Percentiles rank a stretch among this genome's conserved stretches.
phyloP scores from a whole-genome alignment of 495 filamentous ascomycete genomes.

The Thozetella sp. region DNA sequence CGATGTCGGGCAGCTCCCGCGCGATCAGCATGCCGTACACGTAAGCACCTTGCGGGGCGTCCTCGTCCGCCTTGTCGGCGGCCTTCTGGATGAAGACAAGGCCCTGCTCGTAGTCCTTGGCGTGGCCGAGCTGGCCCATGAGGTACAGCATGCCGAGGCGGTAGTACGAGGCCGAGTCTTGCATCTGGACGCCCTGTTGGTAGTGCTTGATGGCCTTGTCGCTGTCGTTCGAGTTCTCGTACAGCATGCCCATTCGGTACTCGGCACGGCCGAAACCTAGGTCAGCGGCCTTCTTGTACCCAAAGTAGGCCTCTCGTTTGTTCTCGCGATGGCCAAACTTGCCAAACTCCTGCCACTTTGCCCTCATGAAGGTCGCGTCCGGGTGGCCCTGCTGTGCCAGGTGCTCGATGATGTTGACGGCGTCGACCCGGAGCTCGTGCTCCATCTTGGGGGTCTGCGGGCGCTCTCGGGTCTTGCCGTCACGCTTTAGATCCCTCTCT shows the following conservation, averaged over 20 bases:
- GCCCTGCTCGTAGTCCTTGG: slow-evolving; percentile 75
- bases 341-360: slow-evolving; percentile 98
- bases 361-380: slow-evolving; percentile 90
- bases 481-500: slow-evolving; percentile 59
- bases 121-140: slow-evolving; percentile 87
- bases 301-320: slow-evolving; percentile 90
- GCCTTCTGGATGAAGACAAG: slow-evolving; percentile 80
- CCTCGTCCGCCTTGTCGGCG: slow-evolving; percentile 90
- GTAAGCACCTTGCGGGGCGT: slow-evolving; percentile 96
- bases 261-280: slow-evolving; percentile 92
- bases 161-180: slow-evolving; percentile 93
- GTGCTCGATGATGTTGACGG: slow-evolving; percentile 88
- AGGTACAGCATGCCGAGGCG: slow-evolving; percentile 97
- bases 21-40: slow-evolving; percentile 95
- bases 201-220: slow-evolving; percentile 91
- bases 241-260: slow-evolving; percentile 98
- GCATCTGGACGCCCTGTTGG: slow-evolving; percentile 69
- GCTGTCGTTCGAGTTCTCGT: slow-evolving; percentile 88
- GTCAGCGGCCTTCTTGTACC: slow-evolving; percentile 83
- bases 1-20: slow-evolving; percentile 85
- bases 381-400: slow-evolving; percentile 90
- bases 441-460: slow-evolving; percentile 82
- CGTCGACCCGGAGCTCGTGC: slow-evolving; percentile 83
- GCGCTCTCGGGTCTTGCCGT: slow-evolving; percentile 62
- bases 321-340: slow-evolving; percentile 88